Conservation (phyloP, 2,329 filamentous ascomycete species). For the Trichothecium roseum region DNA sequence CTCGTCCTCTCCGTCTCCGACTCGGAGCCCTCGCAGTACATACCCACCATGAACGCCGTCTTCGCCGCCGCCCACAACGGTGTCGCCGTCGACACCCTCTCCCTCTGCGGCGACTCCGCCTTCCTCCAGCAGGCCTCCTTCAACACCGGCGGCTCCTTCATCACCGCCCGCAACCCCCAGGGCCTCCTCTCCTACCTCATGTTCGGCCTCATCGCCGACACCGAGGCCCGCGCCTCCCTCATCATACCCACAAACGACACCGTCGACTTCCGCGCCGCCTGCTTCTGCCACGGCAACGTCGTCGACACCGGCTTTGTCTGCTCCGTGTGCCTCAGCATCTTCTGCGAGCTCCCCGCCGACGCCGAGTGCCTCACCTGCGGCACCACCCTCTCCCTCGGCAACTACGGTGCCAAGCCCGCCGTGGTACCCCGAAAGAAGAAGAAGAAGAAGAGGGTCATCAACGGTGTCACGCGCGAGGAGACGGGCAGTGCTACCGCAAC, state of each 20-base stretch:
- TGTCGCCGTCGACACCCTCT: constrained; percentile 86
- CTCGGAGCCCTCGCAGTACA: constrained; percentile 80
- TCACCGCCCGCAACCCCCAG: constrained; percentile 43
- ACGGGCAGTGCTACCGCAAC: constrained; percentile 52
- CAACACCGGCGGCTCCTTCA: constrained; percentile 49
- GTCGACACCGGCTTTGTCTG: constrained; percentile 93
- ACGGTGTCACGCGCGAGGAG: constrained; percentile 41
- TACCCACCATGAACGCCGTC: constrained; percentile 96
- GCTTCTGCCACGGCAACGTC: constrained; percentile 88
- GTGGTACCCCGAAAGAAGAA: constrained; percentile 63
- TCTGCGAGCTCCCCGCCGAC: constrained; percentile 55
- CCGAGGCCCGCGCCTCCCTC: constrained; percentile 46
- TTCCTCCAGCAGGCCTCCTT: constrained; percentile 84
- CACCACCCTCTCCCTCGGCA: constrained; percentile 64
- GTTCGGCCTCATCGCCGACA: constrained; percentile 75
- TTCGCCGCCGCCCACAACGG: constrained; percentile 84
- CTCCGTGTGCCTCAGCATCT: constrained; percentile 91
- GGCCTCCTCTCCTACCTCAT: constrained; percentile 88
- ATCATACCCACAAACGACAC: constrained; percentile 72
- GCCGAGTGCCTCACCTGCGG: constrained; percentile 76
- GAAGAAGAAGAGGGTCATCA: constrained; percentile 59
- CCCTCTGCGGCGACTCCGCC: constrained; percentile 75
- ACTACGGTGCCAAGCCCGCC: constrained; percentile 67
- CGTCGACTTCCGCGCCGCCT: constrained; percentile 95
- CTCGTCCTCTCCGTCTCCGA: constrained; percentile 84